Percentiles rank a stretch among this genome's conserved stretches.
These are phyloP conservation scores for Gardenia jasminoides DNA, from an alignment of 257 asterid genomes.

Conservation along the genomic window DNA sequence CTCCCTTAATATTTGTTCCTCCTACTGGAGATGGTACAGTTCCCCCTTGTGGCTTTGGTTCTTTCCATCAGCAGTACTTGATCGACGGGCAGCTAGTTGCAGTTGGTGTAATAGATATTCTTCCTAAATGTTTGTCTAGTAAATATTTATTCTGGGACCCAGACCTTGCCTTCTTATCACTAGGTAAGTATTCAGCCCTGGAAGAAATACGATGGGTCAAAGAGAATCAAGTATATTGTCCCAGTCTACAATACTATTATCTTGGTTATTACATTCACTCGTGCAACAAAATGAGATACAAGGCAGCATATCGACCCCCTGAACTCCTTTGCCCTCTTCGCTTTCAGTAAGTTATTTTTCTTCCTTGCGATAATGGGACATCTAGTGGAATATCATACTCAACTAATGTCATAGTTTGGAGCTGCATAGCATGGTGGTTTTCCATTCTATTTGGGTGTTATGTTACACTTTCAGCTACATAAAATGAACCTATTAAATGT, in stretches of 20 bases:
- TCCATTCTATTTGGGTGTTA: not conserved
- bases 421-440: not conserved
- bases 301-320: constrained; percentile 90
- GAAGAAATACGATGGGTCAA: constrained; percentile 81
- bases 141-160: constrained; percentile 99
- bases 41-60: constrained; percentile 91
- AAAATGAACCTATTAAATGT: not conserved
- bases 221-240: constrained; percentile 71
- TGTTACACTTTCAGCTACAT: not conserved
- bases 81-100: constrained; percentile 89
- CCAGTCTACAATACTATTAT: constrained; percentile 90
- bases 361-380: not conserved
- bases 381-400: not conserved
- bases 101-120: constrained; percentile 91
- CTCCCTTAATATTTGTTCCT: constrained; percentile 70
- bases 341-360: constrained; percentile 61
- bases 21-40: constrained; percentile 51
- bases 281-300: constrained; percentile 95
- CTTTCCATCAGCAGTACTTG: constrained; percentile 97
- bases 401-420: not conserved
- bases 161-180: constrained; percentile 76
- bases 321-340: constrained; percentile 98
- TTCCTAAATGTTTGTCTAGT: constrained; percentile 92
- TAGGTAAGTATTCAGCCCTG: constrained; percentile 88
- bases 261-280: constrained; percentile 98